phyloP scores from a whole-genome alignment of 164 flowering plant genomes.

The Piper longum region DNA sequence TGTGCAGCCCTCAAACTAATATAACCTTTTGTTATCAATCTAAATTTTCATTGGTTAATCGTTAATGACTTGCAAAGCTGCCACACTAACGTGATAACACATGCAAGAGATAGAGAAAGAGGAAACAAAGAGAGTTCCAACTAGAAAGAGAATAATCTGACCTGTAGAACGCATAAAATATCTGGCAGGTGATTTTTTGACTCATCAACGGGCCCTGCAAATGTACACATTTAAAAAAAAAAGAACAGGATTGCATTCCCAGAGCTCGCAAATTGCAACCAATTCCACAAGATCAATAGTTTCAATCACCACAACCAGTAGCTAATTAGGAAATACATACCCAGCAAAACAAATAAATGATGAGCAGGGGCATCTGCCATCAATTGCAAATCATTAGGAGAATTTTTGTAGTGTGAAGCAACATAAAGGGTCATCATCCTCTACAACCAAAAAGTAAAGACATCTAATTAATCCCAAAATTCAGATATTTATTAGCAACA shows the following conservation, averaged over 20 bases:
- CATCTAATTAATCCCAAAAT: not conserved
- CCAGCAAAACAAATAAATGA: constrained; percentile 92
- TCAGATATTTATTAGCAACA: not conserved
- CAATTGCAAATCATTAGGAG: constrained; percentile 91
- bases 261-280: not conserved
- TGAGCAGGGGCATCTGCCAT: constrained; percentile 99
- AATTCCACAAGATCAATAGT: not conserved
- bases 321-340: constrained; percentile 22
- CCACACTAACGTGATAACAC: no score
- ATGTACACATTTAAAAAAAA: constrained; percentile 1
- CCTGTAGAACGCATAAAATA: constrained; percentile 94
- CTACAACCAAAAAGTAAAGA: constrained; percentile 26
- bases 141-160: constrained; percentile 8
- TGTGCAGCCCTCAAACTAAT: no score
- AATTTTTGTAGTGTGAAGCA: constrained; percentile 94
- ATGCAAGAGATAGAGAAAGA: not conserved
- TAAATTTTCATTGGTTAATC: no score
- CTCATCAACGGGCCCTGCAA: constrained; percentile 90
- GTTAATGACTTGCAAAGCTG: no score
- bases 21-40: no score
- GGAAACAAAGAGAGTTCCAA: not conserved
- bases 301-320: not conserved
- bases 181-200: constrained; percentile 86
- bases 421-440: constrained; percentile 97
- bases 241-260: not conserved